Conservation (phyloP, 257 asterid genomes). For the Leptodermis oblonga region DNA sequence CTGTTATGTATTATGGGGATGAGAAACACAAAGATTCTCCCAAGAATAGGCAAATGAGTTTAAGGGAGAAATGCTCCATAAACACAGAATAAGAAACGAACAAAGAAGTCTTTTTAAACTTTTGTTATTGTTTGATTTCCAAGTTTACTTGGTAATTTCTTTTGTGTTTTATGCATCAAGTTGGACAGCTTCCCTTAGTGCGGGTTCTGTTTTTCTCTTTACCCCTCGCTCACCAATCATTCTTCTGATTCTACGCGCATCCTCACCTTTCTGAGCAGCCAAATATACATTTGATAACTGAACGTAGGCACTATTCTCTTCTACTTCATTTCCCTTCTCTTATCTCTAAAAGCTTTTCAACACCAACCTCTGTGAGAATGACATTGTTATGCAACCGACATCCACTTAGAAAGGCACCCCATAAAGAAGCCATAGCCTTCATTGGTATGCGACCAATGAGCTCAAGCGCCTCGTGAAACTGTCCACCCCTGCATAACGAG, state of each 20-base stretch:
- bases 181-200: too few species aligned
- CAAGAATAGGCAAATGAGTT: too few species aligned
- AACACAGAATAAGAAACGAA: too few species aligned
- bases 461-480: conserved; percentile 28
- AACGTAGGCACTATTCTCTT: conserved; percentile 34
- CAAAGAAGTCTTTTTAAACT: too few species aligned
- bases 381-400: conserved; percentile 31
- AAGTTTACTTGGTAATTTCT: too few species aligned
- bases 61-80: too few species aligned
- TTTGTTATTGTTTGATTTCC: too few species aligned
- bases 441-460: conserved; percentile 34
- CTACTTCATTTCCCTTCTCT: conserved; percentile 29
- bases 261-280: conserved; percentile 28
- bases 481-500: conserved; percentile 29
- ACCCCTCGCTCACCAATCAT: conserved; percentile 37
- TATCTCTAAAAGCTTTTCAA: conserved; percentile 26
- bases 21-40: too few species aligned
- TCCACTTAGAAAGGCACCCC: conserved; percentile 41
- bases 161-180: too few species aligned
- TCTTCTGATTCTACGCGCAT: conserved; percentile 32
- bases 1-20: too few species aligned
- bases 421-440: conserved; percentile 36
- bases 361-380: conserved; percentile 34
- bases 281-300: conserved; percentile 36
- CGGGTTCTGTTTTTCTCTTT: too few species aligned